These are phyloP conservation scores for Avicennia marina DNA, from an alignment of 257 asterid genomes.

Conservation along the genomic window DNA sequence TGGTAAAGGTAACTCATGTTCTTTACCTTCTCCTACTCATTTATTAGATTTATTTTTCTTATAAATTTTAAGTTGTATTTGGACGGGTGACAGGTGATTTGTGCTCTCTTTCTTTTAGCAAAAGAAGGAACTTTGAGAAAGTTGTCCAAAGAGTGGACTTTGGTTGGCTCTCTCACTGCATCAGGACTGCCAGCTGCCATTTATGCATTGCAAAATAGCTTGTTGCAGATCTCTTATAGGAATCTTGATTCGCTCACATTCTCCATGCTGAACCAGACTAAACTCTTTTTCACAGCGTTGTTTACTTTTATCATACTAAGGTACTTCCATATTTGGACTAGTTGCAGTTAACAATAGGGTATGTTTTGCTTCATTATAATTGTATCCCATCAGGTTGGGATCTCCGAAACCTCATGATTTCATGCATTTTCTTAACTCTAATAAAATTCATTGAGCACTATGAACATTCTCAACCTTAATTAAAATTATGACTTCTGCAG, in stretches of 20 bases:
- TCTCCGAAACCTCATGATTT: too few relatives aligned
- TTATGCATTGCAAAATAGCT: conserved; percentile 92
- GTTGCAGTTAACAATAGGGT: conserved; percentile 2
- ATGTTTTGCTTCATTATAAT: conserved; percentile 12
- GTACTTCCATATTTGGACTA: conserved; percentile 33
- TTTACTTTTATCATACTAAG: conserved; percentile 77
- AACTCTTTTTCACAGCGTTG: conserved; percentile 87
- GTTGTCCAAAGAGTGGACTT: conserved; percentile 70
- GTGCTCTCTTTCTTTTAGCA: conserved; percentile 74
- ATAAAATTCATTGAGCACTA: background rate
- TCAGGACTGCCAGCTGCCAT: conserved; percentile 97
- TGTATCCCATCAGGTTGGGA: too few relatives aligned
- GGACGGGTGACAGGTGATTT: conserved; percentile 53
- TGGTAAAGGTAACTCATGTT: conserved; percentile 63
- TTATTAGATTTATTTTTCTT: conserved; percentile 3
- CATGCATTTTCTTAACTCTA: background rate
- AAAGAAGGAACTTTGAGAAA: conserved; percentile 75
- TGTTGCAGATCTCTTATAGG: conserved; percentile 85
- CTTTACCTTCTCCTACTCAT: conserved; percentile 3
- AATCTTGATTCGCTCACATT: conserved; percentile 97
- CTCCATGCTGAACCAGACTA: conserved; percentile 96
- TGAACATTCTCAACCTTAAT: background rate
- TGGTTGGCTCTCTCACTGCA: conserved; percentile 82
- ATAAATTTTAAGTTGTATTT: conserved; percentile 13
- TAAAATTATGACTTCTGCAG: conserved; percentile 1